Evolutionary conservation across 106 monocot species (phyloP).

Genomic region (Dendrobium catenatum): DNA sequence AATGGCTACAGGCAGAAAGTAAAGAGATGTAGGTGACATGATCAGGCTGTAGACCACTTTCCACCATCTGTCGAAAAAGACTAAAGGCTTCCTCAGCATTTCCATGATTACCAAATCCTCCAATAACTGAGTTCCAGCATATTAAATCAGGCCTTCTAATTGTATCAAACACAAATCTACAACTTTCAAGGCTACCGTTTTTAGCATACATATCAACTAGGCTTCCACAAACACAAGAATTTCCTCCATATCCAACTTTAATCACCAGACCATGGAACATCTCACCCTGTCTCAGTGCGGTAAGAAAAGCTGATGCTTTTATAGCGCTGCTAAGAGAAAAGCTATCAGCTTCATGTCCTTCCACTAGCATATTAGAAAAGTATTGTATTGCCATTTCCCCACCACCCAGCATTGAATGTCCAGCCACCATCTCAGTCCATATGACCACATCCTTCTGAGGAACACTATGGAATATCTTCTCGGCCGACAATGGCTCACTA

Average conservation of each 20-base stretch:
- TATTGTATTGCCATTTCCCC: slow-evolving; percentile 52
- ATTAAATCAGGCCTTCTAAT: slow-evolving; percentile 57
- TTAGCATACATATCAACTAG: slow-evolving; percentile 92
- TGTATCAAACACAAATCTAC: slow-evolving; percentile 34
- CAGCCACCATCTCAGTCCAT: slow-evolving; percentile 88
- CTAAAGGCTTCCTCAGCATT: slow-evolving; percentile 50
- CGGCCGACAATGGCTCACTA: slow-evolving; percentile 41
- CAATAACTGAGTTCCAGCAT: slow-evolving; percentile 89
- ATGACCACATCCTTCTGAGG: slow-evolving; percentile 46
- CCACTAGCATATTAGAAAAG: slow-evolving; percentile 48
- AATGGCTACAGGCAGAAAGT: slow-evolving; percentile 73
- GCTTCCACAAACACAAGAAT: slow-evolving; percentile 59
- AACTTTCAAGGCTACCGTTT: slow-evolving; percentile 50
- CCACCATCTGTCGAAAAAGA: slow-evolving; percentile 52
- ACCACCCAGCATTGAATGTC: slow-evolving; percentile 55
- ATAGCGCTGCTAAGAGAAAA: slow-evolving; percentile 78
- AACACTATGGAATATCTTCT: slow-evolving; percentile 40
- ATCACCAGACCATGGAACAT: slow-evolving; percentile 50
- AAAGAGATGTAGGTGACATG: slow-evolving; percentile 72
- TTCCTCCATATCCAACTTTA: slow-evolving; percentile 57
- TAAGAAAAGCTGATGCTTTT: slow-evolving; percentile 60
- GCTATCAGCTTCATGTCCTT: slow-evolving; percentile 62
- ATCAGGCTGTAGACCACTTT: slow-evolving; percentile 46
- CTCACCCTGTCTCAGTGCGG: slow-evolving; percentile 60
- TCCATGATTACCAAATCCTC: slow-evolving; percentile 72